These are phyloP conservation scores for Arctium minus DNA, from an alignment of 129 eudicot genomes.

Conservation along the genomic window DNA sequence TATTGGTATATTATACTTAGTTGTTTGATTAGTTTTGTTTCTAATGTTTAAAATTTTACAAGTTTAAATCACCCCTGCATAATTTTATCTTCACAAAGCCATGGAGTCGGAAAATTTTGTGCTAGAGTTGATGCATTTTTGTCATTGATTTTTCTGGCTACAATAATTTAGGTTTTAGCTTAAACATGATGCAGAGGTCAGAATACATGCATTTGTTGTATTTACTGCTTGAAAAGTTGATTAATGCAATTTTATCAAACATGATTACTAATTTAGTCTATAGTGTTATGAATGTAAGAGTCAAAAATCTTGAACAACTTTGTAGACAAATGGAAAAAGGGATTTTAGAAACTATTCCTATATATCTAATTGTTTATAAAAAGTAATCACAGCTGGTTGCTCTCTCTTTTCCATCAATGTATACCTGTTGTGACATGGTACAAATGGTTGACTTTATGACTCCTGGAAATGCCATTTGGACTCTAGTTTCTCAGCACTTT, in stretches of 20 bases:
- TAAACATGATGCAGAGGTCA: no score
- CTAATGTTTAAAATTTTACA: no score
- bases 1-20: no score
- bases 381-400: not conserved
- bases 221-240: not conserved
- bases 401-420: not conserved
- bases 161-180: no score
- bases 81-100: no score
- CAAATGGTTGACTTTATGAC: not conserved
- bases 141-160: no score
- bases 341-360: not conserved
- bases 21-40: no score
- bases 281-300: not conserved
- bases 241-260: not conserved
- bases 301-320: not conserved
- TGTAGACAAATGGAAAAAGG: conserved; percentile 3
- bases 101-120: no score
- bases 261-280: not conserved
- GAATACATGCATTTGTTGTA: no score
- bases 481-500: conserved; percentile 12
- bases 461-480: not conserved
- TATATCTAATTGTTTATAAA: not conserved
- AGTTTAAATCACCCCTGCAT: no score
- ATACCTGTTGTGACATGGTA: not conserved
- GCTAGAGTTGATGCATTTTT: no score